Evolutionary conservation across 2,329 filamentous ascomycete genomes (phyloP).

Genomic region (Monilinia fructigena): DNA sequence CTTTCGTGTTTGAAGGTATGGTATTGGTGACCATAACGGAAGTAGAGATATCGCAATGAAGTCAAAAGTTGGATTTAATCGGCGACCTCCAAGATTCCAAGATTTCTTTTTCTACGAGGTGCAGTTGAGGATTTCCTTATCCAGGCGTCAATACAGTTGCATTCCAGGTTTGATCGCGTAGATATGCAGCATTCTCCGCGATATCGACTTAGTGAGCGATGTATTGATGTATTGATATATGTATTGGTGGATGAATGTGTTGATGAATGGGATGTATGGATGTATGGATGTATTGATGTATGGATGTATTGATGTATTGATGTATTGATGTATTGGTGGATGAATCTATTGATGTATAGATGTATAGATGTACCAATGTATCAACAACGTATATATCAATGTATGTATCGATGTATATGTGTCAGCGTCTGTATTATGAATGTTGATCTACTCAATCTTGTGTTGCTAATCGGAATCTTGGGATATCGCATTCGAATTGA

Average conservation of each 20-base stretch:
- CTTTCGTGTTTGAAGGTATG: constrained; percentile 7
- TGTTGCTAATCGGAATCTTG: no score
- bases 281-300: not conserved
- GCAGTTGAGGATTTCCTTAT: constrained; percentile 3
- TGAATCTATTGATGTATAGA: no score
- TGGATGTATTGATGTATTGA: no score
- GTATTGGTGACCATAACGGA: constrained; percentile 17
- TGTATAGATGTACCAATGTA: not conserved
- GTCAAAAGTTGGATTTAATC: constrained; percentile 11
- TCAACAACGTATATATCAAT: no score
- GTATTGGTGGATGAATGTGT: no score
- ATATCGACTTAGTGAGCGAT: not conserved
- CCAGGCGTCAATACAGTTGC: not conserved
- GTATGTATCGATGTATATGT: no score
- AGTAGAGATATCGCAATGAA: constrained; percentile 23
- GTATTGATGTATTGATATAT: not conserved
- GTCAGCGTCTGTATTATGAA: no score
- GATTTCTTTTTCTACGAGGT: constrained; percentile 5
- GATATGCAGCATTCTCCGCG: not conserved
- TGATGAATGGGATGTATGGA: not conserved
- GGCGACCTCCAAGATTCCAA: constrained; percentile 13
- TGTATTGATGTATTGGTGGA: no score
- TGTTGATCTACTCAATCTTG: no score
- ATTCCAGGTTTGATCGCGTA: not conserved
- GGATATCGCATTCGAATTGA: no score